Base-by-base conservation (phyloP, 2,329 filamentous ascomycete species). In the Raffaelea arxii region DNA sequence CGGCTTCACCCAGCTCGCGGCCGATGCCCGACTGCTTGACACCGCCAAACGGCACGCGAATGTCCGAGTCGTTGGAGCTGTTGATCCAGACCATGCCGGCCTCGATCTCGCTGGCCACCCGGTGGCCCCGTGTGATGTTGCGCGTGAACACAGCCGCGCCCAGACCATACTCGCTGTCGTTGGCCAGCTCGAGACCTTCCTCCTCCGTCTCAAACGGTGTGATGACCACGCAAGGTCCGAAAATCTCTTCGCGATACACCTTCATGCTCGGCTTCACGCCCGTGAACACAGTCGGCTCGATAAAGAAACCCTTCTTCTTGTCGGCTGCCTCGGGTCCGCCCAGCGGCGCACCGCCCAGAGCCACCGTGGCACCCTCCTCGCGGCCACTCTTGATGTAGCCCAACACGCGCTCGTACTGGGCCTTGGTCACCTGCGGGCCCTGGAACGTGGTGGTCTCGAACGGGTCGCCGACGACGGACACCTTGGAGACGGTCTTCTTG, bases 401-500 rank as follows among this genome's bases (percentile, higher is more conserved):
- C 22, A 86, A 69, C 3, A 88, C 75, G 12, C 76, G 68, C 46
- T 86, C 80, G 58, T 80, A 83, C 59, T 86, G 82, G 12, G 71
- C 63, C 60, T 78, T 80, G 14, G 79, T 81, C 47, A 84, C 77
- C 61, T 84, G 81, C 0, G 82, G 82, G 1, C 82, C 82, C 61
- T 85, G 82, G 68, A 79, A 83, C 1, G 80, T 84, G 23, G 67
- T 66, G 54, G 80, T 72, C n/a, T 71, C 70, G 59, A 84, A 85
- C 0, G 80, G 82, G 56, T 85, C 77, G 47, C 82, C 82, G 18
- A 86, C 69, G 21, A 80, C 71, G 45, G 73, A 79, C 35, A 77
- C 69, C 46, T 71, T 65, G 47, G 72, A 64, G 27, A 82, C 71
- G 49, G 77, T 66, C 23, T 73, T 65, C 55, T 76, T 80, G 66